Evolutionary conservation across 2,329 filamentous ascomycete species (phyloP).

Genomic region (Fusarium nodosum): DNA sequence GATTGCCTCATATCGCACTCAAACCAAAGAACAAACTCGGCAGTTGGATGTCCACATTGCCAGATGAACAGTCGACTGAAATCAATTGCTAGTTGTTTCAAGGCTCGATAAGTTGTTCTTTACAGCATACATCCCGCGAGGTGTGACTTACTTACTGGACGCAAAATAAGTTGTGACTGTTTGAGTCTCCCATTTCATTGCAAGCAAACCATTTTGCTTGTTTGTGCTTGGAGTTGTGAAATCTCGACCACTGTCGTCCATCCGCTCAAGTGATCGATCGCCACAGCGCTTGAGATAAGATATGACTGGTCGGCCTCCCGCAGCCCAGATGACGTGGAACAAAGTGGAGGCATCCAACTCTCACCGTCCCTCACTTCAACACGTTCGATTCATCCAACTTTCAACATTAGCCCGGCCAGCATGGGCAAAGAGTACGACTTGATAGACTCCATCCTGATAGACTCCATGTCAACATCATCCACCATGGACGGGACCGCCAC

Average conservation of each 20-base stretch:
- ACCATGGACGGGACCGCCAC: slow-evolving; percentile 35
- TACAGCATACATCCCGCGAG: not conserved
- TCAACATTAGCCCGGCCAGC: not conserved
- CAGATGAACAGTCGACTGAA: not conserved
- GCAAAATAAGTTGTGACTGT: not conserved
- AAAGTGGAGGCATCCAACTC: slow-evolving; percentile 3
- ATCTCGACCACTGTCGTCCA: not conserved
- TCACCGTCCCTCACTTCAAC: not conserved
- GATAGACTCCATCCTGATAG: slow-evolving; percentile 31
- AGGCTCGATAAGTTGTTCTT: not conserved
- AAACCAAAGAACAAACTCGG: not conserved
- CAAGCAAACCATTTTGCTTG: not conserved
- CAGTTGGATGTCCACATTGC: not conserved
- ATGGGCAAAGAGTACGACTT: slow-evolving; percentile 43
- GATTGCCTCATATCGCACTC: not conserved
- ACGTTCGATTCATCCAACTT: not conserved
- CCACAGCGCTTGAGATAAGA: not conserved
- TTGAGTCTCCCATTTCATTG: not conserved
- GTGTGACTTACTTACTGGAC: not conserved
- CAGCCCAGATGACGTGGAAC: not conserved
- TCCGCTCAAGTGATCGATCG: not conserved
- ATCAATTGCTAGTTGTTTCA: not conserved
- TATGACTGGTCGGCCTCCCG: slow-evolving; percentile 4
- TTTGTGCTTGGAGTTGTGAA: not conserved
- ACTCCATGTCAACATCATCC: slow-evolving; percentile 42